Evolutionary conservation across 2,329 filamentous ascomycete species (phyloP), one percentile per base, ranked within the genome.

Genomic region (Aspergillus spinulosporus): DNA sequence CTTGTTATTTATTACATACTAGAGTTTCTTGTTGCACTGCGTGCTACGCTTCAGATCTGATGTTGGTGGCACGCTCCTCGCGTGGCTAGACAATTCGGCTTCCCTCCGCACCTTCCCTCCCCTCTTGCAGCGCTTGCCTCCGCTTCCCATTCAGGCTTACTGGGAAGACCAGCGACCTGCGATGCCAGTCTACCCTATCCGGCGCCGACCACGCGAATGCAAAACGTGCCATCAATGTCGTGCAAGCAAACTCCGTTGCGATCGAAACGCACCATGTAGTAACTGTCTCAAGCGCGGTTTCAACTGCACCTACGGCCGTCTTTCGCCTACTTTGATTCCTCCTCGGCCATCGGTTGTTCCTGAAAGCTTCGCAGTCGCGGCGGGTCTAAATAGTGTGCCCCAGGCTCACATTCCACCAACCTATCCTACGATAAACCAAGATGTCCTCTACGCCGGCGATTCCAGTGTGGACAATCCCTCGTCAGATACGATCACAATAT

Each of bases 191-290:
- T 72, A 72, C 56, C 70, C 70, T 28, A 68, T 72, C 57, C 70
- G 70, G 28, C 70, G 70, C 62, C 62, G 70, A 51, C 70, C 70
- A 52, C 70, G 70, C 56, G 68, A 72, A 61, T 72, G 69, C 61
- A 79, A 80, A 61, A 80, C 80, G 3, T 82, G 80, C 61, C 71
- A 76, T 49, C 68, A 75, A 12, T 82, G 80, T 56, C 78, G 78
- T 44, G 72, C 75, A 21, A 76, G 78, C 49, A 82, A 82, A 70
- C 80, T 80, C 64, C 73, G 78, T 59, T 76, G 74, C 62, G 73
- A 76, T 64, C 72, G 74, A 62, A 71, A 73, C 45, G 59, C 72
- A 8, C 74, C 74, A 42, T 76, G 74, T 52, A 64, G 70, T 53
- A 74, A 75, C 60, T 76, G 74, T 61, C 66, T 73, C 54, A 76